Percentiles rank a stretch among this genome's conserved stretches.
phyloP scores from a whole-genome alignment of 805 yeast species.

The Candida incommunis region DNA sequence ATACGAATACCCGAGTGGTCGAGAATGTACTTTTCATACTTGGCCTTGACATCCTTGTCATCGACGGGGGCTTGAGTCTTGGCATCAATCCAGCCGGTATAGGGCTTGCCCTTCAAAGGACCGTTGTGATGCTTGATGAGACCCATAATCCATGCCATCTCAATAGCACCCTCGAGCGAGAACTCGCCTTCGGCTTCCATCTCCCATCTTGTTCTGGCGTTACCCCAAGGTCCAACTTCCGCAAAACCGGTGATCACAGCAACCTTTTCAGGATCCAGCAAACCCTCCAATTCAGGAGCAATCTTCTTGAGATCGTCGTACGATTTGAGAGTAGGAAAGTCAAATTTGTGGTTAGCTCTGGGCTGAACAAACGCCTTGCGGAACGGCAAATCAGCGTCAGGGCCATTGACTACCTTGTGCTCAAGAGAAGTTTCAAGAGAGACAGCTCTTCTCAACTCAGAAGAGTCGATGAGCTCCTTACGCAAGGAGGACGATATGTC shows the following conservation, averaged over 20 bases:
- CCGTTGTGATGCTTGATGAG: slow-evolving; percentile 92
- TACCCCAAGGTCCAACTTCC: slow-evolving; percentile 99
- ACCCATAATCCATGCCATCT: slow-evolving; percentile 99
- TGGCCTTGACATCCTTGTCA: slow-evolving; percentile 82
- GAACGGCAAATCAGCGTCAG: slow-evolving; percentile 74
- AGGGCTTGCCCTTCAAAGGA: slow-evolving; percentile 66
- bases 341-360: slow-evolving; percentile 87
- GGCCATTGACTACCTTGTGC: slow-evolving; percentile 74
- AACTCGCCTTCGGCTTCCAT: slow-evolving; percentile 94
- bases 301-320: slow-evolving; percentile 56
- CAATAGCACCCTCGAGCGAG: slow-evolving; percentile 89
- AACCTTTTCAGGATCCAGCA: slow-evolving; percentile 82
- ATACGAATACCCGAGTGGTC: slow-evolving; percentile 95
- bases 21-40: slow-evolving; percentile 78
- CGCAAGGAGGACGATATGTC: slow-evolving; percentile 73
- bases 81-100: slow-evolving; percentile 96
- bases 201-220: slow-evolving; percentile 98
- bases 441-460: slow-evolving; percentile 92
- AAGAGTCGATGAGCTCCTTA: slow-evolving; percentile 53
- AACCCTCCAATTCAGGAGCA: slow-evolving; percentile 64
- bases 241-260: slow-evolving; percentile 96
- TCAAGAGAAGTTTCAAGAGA: slow-evolving; percentile 87
- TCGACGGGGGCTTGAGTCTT: slow-evolving; percentile 88
- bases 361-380: slow-evolving; percentile 69
- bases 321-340: slow-evolving; percentile 78